Evolutionary conservation across 2,329 filamentous ascomycete species (phyloP), one percentile per base, ranked within the genome.

Genomic region (Aspergillus pseudoglaucus): DNA sequence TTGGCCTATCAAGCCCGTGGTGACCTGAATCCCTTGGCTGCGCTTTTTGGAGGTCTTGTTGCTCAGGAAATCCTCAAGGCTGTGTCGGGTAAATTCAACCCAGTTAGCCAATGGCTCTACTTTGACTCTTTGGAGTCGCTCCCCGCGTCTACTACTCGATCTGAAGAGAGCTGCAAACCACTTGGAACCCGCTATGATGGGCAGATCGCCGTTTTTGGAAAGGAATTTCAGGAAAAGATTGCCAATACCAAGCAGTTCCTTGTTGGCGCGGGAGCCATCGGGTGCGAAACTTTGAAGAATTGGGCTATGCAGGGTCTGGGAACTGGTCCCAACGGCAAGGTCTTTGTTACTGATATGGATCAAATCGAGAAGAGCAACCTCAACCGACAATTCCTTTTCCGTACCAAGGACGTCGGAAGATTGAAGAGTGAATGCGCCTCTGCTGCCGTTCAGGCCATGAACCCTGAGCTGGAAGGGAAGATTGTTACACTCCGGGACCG

Each of bases 241-340:
- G 81, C 85, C 51, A 95, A 96, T 61, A 72, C 93, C 52, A 93
- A 85, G 62, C 83, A 97, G 61, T 98, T 98, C 75, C 78, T 98
- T 47, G 93, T 98, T 49, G 93, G 93, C 58, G 89, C 93, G 42
- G 93, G 93, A 60, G 93, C 94, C 54, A 98, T 98, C 67, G 93
- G 93, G 41, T 98, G 93, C 64, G 93, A 98, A 66, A 98, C 97
- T 87, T 75, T 98, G 58, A 98, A 98, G 81, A 97, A 97, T 70
- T 98, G 93, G 90, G 91, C 94, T 32, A 94, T 98, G 90, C 95
- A 97, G 67, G 93, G 93, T 57, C 77, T 98, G 25, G 91, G 86
- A 40, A 88, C 87, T 41, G 93, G 93, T 3, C 88, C 89, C 3
- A 81, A 90, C 43, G 93, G 93, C 60, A 86, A 87, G 69, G 94